Percentiles rank a stretch among this genome's conserved stretches.
phyloP scores from a whole-genome alignment of 1,139 yeast genomes.

The Pichia sp. region DNA sequence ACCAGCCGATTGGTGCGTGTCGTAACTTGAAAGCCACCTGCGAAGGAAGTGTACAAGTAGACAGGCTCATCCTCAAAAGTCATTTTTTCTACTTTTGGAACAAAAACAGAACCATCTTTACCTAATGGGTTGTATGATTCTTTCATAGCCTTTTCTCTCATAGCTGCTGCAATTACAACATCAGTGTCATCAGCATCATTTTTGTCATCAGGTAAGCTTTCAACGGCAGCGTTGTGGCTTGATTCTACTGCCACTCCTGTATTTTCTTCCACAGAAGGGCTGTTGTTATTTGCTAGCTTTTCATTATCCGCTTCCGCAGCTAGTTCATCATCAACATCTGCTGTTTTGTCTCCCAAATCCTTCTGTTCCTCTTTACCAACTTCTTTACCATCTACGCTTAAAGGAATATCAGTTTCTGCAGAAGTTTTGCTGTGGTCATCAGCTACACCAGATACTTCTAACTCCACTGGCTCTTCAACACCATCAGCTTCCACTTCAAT shows the following conservation, averaged over 20 bases:
- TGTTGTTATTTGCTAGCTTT: not conserved
- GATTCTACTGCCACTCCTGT: conserved; percentile 1
- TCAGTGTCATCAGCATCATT: conserved; percentile 23
- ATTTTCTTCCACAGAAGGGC: not conserved
- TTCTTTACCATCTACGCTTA: not conserved
- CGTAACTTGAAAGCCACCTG: conserved; percentile 83
- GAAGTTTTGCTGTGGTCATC: too few species aligned
- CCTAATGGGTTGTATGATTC: conserved; percentile 21
- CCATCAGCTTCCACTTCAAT: too few species aligned
- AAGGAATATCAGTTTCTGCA: not conserved
- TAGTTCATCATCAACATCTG: not conserved
- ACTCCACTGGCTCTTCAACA: too few species aligned
- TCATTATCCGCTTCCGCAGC: not conserved
- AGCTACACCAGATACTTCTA: too few species aligned
- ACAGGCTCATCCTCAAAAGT: conserved; percentile 51
- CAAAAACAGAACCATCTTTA: conserved; percentile 28
- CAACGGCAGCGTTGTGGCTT: conserved; percentile 3
- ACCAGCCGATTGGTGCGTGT: conserved; percentile 75
- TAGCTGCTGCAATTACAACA: conserved; percentile 24
- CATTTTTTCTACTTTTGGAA: conserved; percentile 32
- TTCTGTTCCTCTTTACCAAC: not conserved
- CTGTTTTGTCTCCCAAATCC: not conserved
- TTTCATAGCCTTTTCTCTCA: conserved; percentile 20
- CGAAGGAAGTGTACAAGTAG: conserved; percentile 77
- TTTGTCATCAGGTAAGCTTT: not conserved